Percentiles rank a stretch among this genome's conserved stretches.
Conservation (phyloP, 768 basidiomycete species). For the Termitomyces eurrhizus region DNA sequence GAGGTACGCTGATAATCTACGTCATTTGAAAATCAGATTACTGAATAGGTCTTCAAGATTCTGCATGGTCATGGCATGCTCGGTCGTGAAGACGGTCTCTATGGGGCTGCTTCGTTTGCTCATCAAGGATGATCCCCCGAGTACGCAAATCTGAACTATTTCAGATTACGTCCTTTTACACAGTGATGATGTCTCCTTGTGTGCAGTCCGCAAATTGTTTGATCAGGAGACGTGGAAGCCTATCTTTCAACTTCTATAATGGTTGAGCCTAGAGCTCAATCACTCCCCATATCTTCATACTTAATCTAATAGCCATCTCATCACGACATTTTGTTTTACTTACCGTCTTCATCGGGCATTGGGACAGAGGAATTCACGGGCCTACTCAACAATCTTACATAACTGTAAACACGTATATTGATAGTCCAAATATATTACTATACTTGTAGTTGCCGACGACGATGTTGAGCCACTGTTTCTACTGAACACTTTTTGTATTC, state of each 20-base stretch:
- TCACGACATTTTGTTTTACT: neutral
- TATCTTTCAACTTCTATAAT: neutral
- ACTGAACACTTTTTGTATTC: neutral
- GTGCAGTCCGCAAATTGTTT: neutral
- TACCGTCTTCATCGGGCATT: neutral
- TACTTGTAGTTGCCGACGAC: neutral
- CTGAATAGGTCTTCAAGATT: constrained; percentile 40
- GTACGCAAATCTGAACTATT: neutral
- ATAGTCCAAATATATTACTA: neutral
- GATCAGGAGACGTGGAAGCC: neutral
- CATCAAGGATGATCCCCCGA: constrained; percentile 75
- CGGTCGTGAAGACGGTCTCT: constrained; percentile 89
- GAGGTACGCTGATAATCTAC: constrained; percentile 57
- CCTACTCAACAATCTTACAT: neutral
- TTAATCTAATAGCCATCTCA: neutral
- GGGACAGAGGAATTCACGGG: neutral
- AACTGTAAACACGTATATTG: neutral
- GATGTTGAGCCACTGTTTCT: neutral
- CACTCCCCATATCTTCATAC: neutral
- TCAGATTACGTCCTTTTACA: neutral
- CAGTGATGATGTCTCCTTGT: neutral
- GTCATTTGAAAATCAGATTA: neutral
- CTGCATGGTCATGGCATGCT: constrained; percentile 88
- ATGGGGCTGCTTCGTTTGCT: constrained; percentile 92
- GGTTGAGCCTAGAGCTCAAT: neutral